Evolutionary conservation across 768 basidiomycete species (phyloP), one percentile per base, ranked within the genome.

Genomic region (Xerocomellus intermedius): DNA sequence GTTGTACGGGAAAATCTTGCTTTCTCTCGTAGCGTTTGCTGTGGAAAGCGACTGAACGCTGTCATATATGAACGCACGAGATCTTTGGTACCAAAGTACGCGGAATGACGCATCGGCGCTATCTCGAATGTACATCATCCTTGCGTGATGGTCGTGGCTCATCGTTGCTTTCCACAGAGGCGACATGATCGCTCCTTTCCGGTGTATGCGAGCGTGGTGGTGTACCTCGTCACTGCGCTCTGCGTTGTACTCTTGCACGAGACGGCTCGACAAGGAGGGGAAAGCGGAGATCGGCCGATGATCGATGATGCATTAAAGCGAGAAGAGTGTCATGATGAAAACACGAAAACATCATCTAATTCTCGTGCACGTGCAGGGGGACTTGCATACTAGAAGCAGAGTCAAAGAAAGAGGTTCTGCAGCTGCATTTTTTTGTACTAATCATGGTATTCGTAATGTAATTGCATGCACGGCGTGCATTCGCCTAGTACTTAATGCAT

Each of bases 91-190:
- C 91, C 1, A 84, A 84, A 75, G 88, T 94, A 3, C 83, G 93
- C 45, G 93, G 93, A 26, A 93, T 91, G 1, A 92, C 92, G 92
- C 93, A 0, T 91, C 90, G 4, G 92, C 91, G 10, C 70, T 95
- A 1, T 93, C 89, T 2, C 79, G 94, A 69, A 84, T 94, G 86
- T 92, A 64, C 48, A 86, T 48, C 24, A 4, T 9, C 24, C 24
- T 33, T 13, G 10, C 30, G 8, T 13, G 32, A 33, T 8, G 26
- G 26, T 28, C 32, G 32, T 33, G 22, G 14, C 5, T 12, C 4
- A 21, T 5, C 7, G 10, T 21, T 30, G 28, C 8, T 28, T 16
- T 42, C 4, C 16, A 5, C 73, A 94, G 91, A 5, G 89, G 91
- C 8, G 91, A 91, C 7, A 93, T 94, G 86, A 85, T 91, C 28